Evolutionary conservation across 345 rosid species (phyloP), one percentile per base, ranked within the genome.

Genomic region (Turnera subulata): DNA sequence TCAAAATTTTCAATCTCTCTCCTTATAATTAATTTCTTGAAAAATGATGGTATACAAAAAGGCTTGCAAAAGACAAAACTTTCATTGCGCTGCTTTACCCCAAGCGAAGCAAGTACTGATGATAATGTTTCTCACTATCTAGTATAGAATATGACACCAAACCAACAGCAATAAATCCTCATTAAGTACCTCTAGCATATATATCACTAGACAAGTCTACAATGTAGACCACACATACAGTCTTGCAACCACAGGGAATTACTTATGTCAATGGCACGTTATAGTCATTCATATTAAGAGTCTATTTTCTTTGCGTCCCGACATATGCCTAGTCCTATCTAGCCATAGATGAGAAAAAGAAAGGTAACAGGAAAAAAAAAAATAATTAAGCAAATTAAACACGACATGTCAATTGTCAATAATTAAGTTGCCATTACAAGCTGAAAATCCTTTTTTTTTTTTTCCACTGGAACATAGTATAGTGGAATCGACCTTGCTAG

Each of bases 121-220:
- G 35, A 29, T 29, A 29, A 29, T 29, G 35, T 29, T 8, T 29
- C 35, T 29, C 35, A 29, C 8, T 29, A 3, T 3, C 8, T 4
- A 29, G 5, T 29, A 8, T 58, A 77, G 88, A 82, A 55, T 67
- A 76, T 60, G 84, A 82, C 84, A 48, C 58, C 59, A 74, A 82
- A 75, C 84, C 45, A 75, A 72, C 84, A 43, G 72, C 81, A 67
- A 70, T 80, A 73, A 73, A 74, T 62, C 58, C 68, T 64, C 74
- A 79, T 75, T n/a, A 71, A 72, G 68, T 74, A 63, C 75, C 57
- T 40, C 56, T 58, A 3, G 8, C 8, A n/a, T 8, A 29, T 29
- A 8, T 29, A 29, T 29, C 39, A 39, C 53, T 68, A 57, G 38
- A 58, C 56, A 39, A 40, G 50, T 48, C 35, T 46, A 20, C 25